Evolutionary conservation across 202 grass and related monocot species (phyloP).

Genomic region (Schoenoplectus tabernaemontani): DNA sequence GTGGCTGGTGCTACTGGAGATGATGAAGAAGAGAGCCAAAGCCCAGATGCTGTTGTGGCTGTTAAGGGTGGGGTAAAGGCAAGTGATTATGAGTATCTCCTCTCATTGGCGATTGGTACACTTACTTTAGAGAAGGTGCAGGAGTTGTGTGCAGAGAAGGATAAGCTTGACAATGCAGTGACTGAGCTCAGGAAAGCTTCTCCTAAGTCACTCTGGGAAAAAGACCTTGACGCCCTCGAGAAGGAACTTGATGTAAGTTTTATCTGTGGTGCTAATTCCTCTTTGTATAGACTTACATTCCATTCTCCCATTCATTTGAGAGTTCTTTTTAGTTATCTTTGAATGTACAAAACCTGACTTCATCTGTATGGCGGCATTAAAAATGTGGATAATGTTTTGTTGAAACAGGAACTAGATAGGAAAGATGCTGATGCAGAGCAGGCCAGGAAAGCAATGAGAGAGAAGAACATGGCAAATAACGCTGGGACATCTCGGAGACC

Average conservation of each 20-base stretch:
- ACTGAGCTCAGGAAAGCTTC: slow-evolving; percentile 34
- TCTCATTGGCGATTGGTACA: slow-evolving; percentile 65
- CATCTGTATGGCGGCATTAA: not conserved
- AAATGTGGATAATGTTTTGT: not conserved
- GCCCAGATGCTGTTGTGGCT: slow-evolving; percentile 19
- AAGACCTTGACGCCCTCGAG: slow-evolving; percentile 70
- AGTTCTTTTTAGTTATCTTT: not conserved
- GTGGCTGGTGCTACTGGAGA: slow-evolving; percentile 43
- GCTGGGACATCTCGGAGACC: slow-evolving; percentile 20
- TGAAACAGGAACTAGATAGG: slow-evolving; percentile 39
- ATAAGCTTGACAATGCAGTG: slow-evolving; percentile 36
- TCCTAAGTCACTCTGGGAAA: slow-evolving; percentile 54
- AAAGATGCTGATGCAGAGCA: slow-evolving; percentile 20
- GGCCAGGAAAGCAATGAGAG: slow-evolving; percentile 16
- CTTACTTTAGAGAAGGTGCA: slow-evolving; percentile 66
- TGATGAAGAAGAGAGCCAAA: slow-evolving; percentile 41
- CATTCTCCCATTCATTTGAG: not conserved
- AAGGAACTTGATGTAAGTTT: slow-evolving; percentile 67
- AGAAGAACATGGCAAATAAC: not conserved
- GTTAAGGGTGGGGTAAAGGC: slow-evolving; percentile 16
- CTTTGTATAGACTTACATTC: not conserved
- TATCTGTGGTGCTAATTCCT: not conserved
- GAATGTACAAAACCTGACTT: not conserved
- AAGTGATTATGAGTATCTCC: slow-evolving; percentile 73
- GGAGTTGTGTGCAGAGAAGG: slow-evolving; percentile 41